Evolutionary conservation across 441 rosid species (phyloP).

Genomic region (Populus hybrid): DNA sequence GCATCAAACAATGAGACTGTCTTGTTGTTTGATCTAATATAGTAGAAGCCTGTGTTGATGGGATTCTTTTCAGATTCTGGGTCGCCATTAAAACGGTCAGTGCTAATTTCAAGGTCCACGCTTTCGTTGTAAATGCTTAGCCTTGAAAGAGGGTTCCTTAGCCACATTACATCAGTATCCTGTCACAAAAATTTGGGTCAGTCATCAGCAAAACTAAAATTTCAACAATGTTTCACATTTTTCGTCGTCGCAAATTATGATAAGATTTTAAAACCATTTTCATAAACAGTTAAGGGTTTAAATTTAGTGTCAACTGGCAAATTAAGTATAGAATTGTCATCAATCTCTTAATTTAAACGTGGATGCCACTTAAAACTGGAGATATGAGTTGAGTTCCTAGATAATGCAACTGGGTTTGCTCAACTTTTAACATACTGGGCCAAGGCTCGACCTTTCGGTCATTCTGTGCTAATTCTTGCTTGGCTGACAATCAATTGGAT

Average conservation of each 20-base stretch:
- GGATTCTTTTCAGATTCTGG: slow-evolving; percentile 27
- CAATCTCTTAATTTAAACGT: too few species aligned
- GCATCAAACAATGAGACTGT: slow-evolving; percentile 51
- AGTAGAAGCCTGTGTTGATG: slow-evolving; percentile 77
- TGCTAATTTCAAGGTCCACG: slow-evolving; percentile 70
- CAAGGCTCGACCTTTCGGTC: too few species aligned
- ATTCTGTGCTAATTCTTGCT: too few species aligned
- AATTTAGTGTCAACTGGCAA: too few species aligned
- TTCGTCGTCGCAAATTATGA: neutral
- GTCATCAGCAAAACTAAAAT: neutral
- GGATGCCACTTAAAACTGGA: too few species aligned
- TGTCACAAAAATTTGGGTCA: slow-evolving; percentile 7
- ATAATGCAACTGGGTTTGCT: too few species aligned
- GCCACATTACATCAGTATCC: slow-evolving; percentile 87
- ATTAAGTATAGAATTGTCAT: too few species aligned
- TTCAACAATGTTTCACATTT: neutral
- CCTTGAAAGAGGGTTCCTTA: slow-evolving; percentile 53
- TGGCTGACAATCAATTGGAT: too few species aligned
- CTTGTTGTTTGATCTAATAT: slow-evolving; percentile 58
- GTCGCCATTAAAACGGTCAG: slow-evolving; percentile 40
- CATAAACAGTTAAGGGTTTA: too few species aligned
- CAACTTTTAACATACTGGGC: too few species aligned
- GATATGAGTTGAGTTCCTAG: too few species aligned
- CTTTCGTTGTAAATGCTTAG: slow-evolving; percentile 34
- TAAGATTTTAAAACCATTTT: too few species aligned